Base-by-base conservation (phyloP, 306 rosid species). In the Gleditsia sinensis region DNA sequence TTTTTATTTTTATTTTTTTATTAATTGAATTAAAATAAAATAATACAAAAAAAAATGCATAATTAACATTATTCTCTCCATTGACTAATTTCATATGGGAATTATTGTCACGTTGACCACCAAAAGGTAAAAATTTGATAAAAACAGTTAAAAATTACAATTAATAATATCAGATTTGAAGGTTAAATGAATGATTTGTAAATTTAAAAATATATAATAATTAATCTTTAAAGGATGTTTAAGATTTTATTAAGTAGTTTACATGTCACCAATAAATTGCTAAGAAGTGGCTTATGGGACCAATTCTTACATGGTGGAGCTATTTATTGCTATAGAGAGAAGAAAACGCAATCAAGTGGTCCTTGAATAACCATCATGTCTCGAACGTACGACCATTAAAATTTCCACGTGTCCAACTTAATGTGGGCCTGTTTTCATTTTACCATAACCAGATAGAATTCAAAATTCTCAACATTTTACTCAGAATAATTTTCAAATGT, bases 381-480 rank as follows among this genome's bases (percentile, higher is more conserved):
- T 45, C n/a, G 14, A 20, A 33, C 53, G 62, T 12, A 21, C 5
- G 17, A 32, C 17, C 21, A 14, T n/a, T 30, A 43, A 16, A 39
- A 49, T 72, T 19, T 59, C 77, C 82, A 77, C 71, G 36, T 58
- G 76, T 59, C 63, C 54, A 58, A 0, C 32, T 53, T 62, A 48
- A n/a, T 6, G 24, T 49, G 55, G 11, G 25, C 20, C 51, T 16
- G 3, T 14, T 14, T 7, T 45, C 1, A 14, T 45, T 16, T 45
- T 13, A 45, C 51, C 20, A 5, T 14, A 6, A 49, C 25, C 17
- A 42, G 24, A 17, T 49, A 11, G 9, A 50, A 19, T 51, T 21
- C 62, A 20, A 69, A 11, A 50, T 50, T 54, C 32, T 46, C 74
- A 63, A 71, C 20, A 4, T 72, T 40, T 19, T 23, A 14, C 7